A percentile compares a stretch with the other conserved stretches of the same genome.
Conservation (phyloP, 306 rosid species). For the Ziziphus jujuba region DNA sequence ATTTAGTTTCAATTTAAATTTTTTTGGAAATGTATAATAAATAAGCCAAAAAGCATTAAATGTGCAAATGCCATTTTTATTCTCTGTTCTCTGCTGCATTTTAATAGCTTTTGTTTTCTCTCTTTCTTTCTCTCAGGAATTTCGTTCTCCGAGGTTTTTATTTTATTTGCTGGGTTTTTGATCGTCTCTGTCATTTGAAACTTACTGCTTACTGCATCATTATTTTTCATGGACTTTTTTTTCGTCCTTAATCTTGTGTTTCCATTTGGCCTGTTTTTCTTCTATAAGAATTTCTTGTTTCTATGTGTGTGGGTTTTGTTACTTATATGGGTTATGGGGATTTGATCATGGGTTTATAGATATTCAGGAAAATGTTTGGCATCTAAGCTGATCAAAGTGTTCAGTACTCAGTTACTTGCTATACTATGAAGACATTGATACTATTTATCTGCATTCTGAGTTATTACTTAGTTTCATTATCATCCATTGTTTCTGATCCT, state of each 20-base stretch:
- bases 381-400: too few species aligned
- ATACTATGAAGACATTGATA: neutral
- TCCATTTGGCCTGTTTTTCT: neutral
- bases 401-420: too few species aligned
- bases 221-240: neutral
- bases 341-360: neutral
- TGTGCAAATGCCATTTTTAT: too few species aligned
- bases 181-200: slow-evolving; percentile 1
- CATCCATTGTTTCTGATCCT: slow-evolving; percentile 10
- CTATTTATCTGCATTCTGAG: neutral
- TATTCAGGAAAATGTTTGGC: neutral
- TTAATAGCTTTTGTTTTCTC: neutral
- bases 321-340: slow-evolving; percentile 9
- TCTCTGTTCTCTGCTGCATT: too few species aligned
- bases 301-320: neutral
- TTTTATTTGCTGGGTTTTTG: neutral
- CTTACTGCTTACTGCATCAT: too few species aligned
- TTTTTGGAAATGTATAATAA: too few species aligned
- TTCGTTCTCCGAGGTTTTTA: neutral
- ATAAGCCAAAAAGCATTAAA: too few species aligned
- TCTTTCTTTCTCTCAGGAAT: neutral
- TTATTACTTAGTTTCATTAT: neutral
- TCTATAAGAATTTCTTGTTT: neutral
- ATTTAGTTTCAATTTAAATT: too few species aligned
- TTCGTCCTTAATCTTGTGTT: neutral